phyloP scores from a whole-genome alignment of 1,284 basidiomycete genomes.

The Fomitopsis betulina region DNA sequence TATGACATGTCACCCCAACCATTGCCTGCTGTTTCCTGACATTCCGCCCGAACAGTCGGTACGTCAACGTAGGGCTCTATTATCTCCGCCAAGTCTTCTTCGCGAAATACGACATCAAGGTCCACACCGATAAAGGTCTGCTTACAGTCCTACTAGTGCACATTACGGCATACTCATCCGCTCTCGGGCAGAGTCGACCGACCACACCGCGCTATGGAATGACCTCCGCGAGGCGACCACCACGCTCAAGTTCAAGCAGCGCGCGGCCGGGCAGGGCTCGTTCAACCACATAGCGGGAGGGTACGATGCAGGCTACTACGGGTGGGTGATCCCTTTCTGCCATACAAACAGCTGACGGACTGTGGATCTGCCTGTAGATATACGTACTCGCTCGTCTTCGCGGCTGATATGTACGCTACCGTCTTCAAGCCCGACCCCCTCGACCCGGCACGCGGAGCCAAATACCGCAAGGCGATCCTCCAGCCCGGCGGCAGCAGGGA shows the following conservation, averaged over 20 bases:
- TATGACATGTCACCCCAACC: constrained; percentile 5
- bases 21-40: neutral
- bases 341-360: neutral
- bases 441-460: constrained; percentile 50
- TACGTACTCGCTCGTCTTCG: constrained; percentile 71
- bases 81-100: constrained; percentile 82
- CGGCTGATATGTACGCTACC: constrained; percentile 75
- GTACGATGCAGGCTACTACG: constrained; percentile 81
- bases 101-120: constrained; percentile 73
- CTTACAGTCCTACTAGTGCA: neutral
- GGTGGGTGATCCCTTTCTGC: constrained; percentile 32
- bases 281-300: constrained; percentile 73
- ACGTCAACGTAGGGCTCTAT: constrained; percentile 76
- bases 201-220: constrained; percentile 76
- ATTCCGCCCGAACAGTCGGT: constrained; percentile 44
- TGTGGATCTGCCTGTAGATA: constrained; percentile 36
- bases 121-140: constrained; percentile 67
- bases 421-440: constrained; percentile 79
- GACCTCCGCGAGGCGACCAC: constrained; percentile 62
- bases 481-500: constrained; percentile 53
- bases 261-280: constrained; percentile 63
- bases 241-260: constrained; percentile 56
- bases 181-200: constrained; percentile 42
- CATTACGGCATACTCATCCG: neutral
- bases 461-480: constrained; percentile 52